These are phyloP conservation scores for Thymus mandschuricus DNA, from an alignment of 257 asterid genomes.

Conservation along the genomic window DNA sequence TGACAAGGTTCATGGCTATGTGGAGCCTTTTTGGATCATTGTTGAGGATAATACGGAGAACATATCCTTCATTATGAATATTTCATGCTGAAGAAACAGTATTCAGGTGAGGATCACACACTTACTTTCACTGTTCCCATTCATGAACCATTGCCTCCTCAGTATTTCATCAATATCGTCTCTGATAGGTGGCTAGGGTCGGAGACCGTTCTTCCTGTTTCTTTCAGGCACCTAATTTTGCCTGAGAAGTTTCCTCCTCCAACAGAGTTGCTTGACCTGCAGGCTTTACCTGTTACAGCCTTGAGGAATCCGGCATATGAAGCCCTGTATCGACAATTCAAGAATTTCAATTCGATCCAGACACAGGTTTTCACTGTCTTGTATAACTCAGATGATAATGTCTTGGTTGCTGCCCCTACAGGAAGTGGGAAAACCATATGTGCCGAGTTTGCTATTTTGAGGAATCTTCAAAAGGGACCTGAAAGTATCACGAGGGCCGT, in stretches of 20 bases:
- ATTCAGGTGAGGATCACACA: conserved; percentile 52
- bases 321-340: conserved; percentile 58
- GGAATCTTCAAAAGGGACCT: conserved; percentile 52
- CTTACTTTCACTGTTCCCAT: conserved; percentile 59
- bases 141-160: conserved; percentile 56
- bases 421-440: conserved; percentile 71
- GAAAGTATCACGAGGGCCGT: conserved; percentile 55
- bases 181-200: conserved; percentile 62
- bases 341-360: conserved; percentile 66
- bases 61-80: conserved; percentile 54
- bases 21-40: conserved; percentile 61
- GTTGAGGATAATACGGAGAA: conserved; percentile 59
- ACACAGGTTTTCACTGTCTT: conserved; percentile 61
- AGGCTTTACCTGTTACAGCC: conserved; percentile 62
- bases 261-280: conserved; percentile 55
- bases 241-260: conserved; percentile 67
- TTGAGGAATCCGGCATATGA: conserved; percentile 58
- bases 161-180: conserved; percentile 48
- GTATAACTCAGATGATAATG: conserved; percentile 61
- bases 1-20: conserved; percentile 56
- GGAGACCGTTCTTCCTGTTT: conserved; percentile 53
- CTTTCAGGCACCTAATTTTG: conserved; percentile 58
- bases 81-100: conserved; percentile 57
- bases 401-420: conserved; percentile 65
- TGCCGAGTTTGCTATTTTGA: conserved; percentile 58